phyloP scores from a whole-genome alignment of 2,329 filamentous ascomycete species.

The Fusarium domesticum region DNA sequence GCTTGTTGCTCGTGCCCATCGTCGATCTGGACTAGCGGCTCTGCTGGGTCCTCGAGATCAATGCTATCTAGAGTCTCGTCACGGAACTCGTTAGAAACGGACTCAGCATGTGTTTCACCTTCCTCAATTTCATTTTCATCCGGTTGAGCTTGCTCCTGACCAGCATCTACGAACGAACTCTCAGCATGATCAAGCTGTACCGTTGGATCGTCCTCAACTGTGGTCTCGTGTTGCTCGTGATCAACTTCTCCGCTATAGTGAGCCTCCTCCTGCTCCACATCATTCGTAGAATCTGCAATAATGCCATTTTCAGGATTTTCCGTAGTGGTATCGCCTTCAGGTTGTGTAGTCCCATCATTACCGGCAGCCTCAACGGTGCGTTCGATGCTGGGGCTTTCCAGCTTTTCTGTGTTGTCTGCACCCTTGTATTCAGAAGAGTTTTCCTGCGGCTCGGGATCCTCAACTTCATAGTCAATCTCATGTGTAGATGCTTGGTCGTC shows the following conservation, averaged over 20 bases:
- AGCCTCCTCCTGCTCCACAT: neutral
- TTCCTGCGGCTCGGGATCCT: conserved; percentile 20
- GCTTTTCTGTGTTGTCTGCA: conserved; percentile 2
- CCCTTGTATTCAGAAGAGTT: neutral
- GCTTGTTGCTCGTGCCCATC: conserved; percentile 3
- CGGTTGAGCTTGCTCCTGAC: neutral
- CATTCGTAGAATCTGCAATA: neutral
- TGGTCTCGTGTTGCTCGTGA: neutral
- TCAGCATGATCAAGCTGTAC: neutral
- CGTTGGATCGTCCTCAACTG: neutral
- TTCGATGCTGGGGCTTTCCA: conserved; percentile 4
- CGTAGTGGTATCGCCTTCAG: neutral
- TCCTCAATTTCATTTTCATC: neutral
- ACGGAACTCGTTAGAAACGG: neutral
- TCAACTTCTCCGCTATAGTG: neutral
- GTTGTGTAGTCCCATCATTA: neutral
- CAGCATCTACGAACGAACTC: neutral
- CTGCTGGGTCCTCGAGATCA: conserved; percentile 1
- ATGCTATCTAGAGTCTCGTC: neutral
- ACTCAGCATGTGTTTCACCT: conserved; percentile 1
- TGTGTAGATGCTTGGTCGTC: conserved; percentile 19
- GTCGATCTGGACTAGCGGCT: neutral
- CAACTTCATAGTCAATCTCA: conserved; percentile 33
- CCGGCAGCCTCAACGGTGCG: neutral
- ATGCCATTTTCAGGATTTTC: neutral